These are phyloP conservation scores for Grigorovia humatica DNA, from an alignment of 805 yeast genomes.

Conservation along the genomic window DNA sequence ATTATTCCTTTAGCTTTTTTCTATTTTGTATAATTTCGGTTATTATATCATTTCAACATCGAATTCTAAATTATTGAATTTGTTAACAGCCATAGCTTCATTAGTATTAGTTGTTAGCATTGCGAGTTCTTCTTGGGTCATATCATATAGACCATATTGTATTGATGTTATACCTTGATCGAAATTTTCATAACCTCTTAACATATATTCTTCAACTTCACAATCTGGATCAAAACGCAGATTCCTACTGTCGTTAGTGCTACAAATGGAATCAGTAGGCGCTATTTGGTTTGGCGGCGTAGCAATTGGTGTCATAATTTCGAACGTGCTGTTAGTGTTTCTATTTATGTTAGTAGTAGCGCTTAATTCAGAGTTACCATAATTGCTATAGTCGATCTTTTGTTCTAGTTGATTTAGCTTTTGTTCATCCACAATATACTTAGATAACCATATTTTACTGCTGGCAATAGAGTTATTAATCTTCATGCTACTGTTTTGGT, in stretches of 20 bases:
- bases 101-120: slow-evolving; percentile 5
- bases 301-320: slow-evolving; percentile 1
- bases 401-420: slow-evolving; percentile 1
- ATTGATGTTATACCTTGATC: neutral
- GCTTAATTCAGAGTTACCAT: neutral
- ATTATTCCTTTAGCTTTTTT: neutral
- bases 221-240: slow-evolving; percentile 9
- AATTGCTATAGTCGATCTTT: neutral
- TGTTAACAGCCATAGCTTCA: neutral
- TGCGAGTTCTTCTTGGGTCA: slow-evolving; percentile 17
- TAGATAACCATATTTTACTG: neutral
- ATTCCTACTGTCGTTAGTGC: neutral
- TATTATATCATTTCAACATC: neutral
- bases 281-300: slow-evolving; percentile 1
- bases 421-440: neutral
- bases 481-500: neutral
- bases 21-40: neutral
- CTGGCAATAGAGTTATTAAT: neutral
- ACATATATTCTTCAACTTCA: slow-evolving; percentile 24
- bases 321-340: neutral
- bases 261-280: neutral
- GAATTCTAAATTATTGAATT: neutral
- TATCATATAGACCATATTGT: slow-evolving; percentile 17
- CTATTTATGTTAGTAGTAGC: neutral
- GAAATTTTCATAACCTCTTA: slow-evolving; percentile 13